A percentile compares a stretch with the other conserved stretches of the same genome.
Conservation (phyloP, 306 rosid species). For the Coriaria nepalensis region DNA sequence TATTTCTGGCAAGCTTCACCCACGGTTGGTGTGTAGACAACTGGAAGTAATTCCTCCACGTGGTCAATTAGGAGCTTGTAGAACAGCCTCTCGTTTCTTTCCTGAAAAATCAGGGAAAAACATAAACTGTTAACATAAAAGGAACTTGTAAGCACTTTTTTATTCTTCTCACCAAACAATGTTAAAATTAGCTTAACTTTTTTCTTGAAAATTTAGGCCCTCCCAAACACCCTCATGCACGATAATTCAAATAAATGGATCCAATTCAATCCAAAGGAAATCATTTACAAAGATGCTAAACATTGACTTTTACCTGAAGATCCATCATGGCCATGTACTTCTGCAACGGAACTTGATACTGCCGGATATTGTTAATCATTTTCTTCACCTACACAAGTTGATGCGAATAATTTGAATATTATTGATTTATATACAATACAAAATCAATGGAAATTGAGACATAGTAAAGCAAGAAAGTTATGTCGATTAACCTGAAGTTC, state of each 20-base stretch:
- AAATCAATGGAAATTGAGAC: neutral
- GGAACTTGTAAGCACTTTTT: no score
- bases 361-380: conserved; percentile 47
- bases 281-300: no score
- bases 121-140: no score
- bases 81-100: conserved; percentile 71
- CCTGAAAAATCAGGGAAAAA: conserved; percentile 32
- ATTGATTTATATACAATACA: neutral
- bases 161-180: no score
- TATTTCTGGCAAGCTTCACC: conserved; percentile 99
- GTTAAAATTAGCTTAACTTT: no score
- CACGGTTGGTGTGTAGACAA: conserved; percentile 93
- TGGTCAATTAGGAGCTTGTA: conserved; percentile 67
- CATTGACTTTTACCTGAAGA: conserved; percentile 48
- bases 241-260: no score
- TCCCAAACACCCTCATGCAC: no score
- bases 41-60: conserved; percentile 92
- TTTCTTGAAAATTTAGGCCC: no score
- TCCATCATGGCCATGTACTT: conserved; percentile 77
- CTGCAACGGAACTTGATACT: conserved; percentile 76
- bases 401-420: neutral
- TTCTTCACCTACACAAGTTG: conserved; percentile 51
- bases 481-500: conserved; percentile 59
- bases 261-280: no score
- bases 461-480: neutral